phyloP scores from a whole-genome alignment of 768 basidiomycete genomes.

The Trametes coccinea region DNA sequence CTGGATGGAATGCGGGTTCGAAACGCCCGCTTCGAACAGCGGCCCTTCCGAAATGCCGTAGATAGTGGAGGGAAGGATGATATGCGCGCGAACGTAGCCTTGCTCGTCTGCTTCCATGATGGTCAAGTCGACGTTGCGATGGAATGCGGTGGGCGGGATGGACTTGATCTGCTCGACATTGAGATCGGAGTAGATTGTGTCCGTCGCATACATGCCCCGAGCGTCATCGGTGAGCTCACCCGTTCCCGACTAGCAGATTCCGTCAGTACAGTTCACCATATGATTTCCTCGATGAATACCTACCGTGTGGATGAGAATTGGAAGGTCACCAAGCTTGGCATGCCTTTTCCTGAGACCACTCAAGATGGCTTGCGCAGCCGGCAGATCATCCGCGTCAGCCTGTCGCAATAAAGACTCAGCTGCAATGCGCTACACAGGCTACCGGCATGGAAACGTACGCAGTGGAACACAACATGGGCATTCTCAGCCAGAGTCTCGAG shows the following conservation, averaged over 20 bases:
- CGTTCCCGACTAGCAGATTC: slow-evolving; percentile 22
- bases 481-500: slow-evolving; percentile 42
- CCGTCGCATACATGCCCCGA: slow-evolving; percentile 40
- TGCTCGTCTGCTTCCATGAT: slow-evolving; percentile 49
- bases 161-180: slow-evolving; percentile 47
- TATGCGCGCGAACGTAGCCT: slow-evolving; percentile 54
- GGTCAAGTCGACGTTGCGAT: slow-evolving; percentile 51
- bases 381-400: slow-evolving; percentile 51
- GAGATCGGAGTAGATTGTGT: slow-evolving; percentile 51
- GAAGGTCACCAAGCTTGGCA: slow-evolving; percentile 41
- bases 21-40: slow-evolving; percentile 52
- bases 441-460: slow-evolving; percentile 20
- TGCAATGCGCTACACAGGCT: no score
- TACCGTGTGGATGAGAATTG: slow-evolving; percentile 65
- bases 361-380: slow-evolving; percentile 47
- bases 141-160: slow-evolving; percentile 46
- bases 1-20: slow-evolving; percentile 53
- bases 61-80: slow-evolving; percentile 57
- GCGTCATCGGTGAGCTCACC: slow-evolving; percentile 50
- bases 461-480: slow-evolving; percentile 41
- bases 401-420: no score
- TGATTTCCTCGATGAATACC: no score
- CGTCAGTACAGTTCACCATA: neutral
- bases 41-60: slow-evolving; percentile 53
- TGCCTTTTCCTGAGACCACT: slow-evolving; percentile 51